These are phyloP conservation scores for Polytrichum commune DNA, from an alignment of 225 moss, liverwort and hornwort species.

Conservation along the genomic window DNA sequence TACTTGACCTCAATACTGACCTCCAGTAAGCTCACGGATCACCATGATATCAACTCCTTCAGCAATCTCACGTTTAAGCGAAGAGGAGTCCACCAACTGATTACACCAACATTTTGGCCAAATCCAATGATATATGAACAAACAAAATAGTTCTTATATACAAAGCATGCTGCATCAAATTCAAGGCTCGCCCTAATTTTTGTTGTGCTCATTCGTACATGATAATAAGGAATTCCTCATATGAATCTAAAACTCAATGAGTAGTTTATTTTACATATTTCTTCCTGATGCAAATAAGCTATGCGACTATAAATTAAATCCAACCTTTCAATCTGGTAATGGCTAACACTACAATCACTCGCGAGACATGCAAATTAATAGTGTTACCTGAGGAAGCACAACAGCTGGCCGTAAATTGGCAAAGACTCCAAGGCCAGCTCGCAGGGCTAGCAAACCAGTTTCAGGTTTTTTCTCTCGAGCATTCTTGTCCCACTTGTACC, in stretches of 20 bases:
- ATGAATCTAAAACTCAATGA: too few relatives aligned
- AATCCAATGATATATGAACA: too few relatives aligned
- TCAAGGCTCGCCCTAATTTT: too few relatives aligned
- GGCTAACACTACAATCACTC: conserved; percentile 1
- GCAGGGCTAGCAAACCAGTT: conserved; percentile 78
- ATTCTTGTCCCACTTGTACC: conserved; percentile 97
- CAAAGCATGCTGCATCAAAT: too few relatives aligned
- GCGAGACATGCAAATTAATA: conserved; percentile 8
- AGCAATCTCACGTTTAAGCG: conserved; percentile 79
- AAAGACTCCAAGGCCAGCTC: conserved; percentile 83
- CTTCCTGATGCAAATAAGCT: too few relatives aligned
- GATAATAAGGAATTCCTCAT: too few relatives aligned
- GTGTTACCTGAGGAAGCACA: conserved; percentile 74
- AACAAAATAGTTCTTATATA: too few relatives aligned
- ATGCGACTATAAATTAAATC: too few relatives aligned
- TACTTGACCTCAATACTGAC: conserved; percentile 31
- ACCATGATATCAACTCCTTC: conserved; percentile 98
- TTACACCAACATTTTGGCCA: neutral
- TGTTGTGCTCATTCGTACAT: too few relatives aligned
- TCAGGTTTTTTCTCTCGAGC: conserved; percentile 81
- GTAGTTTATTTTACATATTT: too few relatives aligned
- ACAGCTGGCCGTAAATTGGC: conserved; percentile 84
- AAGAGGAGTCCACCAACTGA: conserved; percentile 88
- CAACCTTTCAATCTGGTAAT: too few relatives aligned
- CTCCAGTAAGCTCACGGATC: conserved; percentile 95